A percentile compares a stretch with the other conserved stretches of the same genome.
Evolutionary conservation across 2,329 filamentous ascomycete genomes (phyloP).

Genomic region (Leptoxyphium fumago): DNA sequence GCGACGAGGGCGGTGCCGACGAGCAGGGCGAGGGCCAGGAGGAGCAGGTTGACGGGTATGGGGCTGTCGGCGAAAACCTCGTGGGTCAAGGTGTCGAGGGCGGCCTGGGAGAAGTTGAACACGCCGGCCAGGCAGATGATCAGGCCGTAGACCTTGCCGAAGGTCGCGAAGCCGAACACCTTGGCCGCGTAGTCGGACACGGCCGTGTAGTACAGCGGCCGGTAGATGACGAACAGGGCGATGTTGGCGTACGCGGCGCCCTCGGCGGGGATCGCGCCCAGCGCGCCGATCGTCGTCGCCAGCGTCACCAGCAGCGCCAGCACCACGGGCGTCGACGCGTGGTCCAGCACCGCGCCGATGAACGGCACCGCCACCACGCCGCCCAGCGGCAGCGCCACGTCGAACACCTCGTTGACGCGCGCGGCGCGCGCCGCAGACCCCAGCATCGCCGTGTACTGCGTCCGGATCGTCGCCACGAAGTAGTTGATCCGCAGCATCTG

Average conservation of each 20-base stretch:
- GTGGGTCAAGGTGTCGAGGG: slow-evolving; percentile 65
- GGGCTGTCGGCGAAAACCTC: slow-evolving; percentile 57
- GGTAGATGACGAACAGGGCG: slow-evolving; percentile 65
- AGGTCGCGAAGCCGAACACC: slow-evolving; percentile 82
- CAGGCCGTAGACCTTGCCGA: slow-evolving; percentile 85
- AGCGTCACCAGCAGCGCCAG: slow-evolving; percentile 54
- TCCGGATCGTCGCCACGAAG: slow-evolving; percentile 73
- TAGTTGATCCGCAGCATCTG: slow-evolving; percentile 61
- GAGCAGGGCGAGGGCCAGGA: slow-evolving; percentile 46
- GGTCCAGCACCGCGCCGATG: slow-evolving; percentile 67
- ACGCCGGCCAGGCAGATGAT: slow-evolving; percentile 77
- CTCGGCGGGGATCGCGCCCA: slow-evolving; percentile 58
- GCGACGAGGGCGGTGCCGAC: slow-evolving; percentile 51
- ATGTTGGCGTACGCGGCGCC: slow-evolving; percentile 62
- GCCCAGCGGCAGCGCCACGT: slow-evolving; percentile 68
- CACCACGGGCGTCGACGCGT: slow-evolving; percentile 56
- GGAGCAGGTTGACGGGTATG: slow-evolving; percentile 57
- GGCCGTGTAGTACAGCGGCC: slow-evolving; percentile 81
- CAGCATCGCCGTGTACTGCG: slow-evolving; percentile 69
- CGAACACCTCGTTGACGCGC: slow-evolving; percentile 70
- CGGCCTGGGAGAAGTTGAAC: slow-evolving; percentile 71
- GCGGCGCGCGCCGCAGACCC: slow-evolving; percentile 41
- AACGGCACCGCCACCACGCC: slow-evolving; percentile 77
- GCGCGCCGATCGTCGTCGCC: slow-evolving; percentile 59
- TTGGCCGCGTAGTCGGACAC: slow-evolving; percentile 81